Base-by-base conservation (phyloP, 1,139 yeast genomes). In the Geotrichum histeridarum region DNA sequence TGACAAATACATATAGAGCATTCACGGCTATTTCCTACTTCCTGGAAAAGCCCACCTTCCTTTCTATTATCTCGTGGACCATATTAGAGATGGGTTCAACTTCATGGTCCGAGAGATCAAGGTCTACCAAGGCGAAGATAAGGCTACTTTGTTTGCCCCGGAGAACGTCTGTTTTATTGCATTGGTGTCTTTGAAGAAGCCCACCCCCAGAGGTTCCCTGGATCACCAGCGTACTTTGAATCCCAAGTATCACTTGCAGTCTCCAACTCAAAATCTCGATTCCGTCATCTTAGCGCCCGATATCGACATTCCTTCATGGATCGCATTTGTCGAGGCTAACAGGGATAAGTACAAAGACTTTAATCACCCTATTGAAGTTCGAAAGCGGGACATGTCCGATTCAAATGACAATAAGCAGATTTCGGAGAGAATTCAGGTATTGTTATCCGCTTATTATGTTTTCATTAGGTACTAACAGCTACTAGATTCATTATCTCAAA, bases 1-100 rank as follows among this genome's bases (percentile, higher is more conserved):
- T 22, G 5, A 22, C 27, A 15, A 46, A 43, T 14, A 44, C 35
- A 36, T 37, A 30, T 53, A 61, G 59, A 63, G 61, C 56, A 57
- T 62, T 44, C 68, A 65, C 48, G 68, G 70, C n/a, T 63, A 67
- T 57, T 69, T 69, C 50, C 58, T 69, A 42, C 60, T 61, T 36
- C 71, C 71, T 0, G 72, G 70, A 1, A 57, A 61, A 12, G 57
- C 60, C 31, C 58, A 63, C 30, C 60, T 64, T 7, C 72, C 72
- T 1, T 68, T 68, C 46, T 54, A 61, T 7, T 69, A 67, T 57
- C 56, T 59, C 18, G 68, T 68, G n/a, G 65, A 63, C 33, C 56
- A 57, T 2, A 53, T 68, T 8, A 58, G 72, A 11, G 60, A 64
- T 48, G 70, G 71, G 8, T 55, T 60, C 33, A 60, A 65, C 1